These are phyloP conservation scores for Endoconidiophora laricicola DNA, from an alignment of 2,329 filamentous ascomycete genomes.

Conservation along the genomic window DNA sequence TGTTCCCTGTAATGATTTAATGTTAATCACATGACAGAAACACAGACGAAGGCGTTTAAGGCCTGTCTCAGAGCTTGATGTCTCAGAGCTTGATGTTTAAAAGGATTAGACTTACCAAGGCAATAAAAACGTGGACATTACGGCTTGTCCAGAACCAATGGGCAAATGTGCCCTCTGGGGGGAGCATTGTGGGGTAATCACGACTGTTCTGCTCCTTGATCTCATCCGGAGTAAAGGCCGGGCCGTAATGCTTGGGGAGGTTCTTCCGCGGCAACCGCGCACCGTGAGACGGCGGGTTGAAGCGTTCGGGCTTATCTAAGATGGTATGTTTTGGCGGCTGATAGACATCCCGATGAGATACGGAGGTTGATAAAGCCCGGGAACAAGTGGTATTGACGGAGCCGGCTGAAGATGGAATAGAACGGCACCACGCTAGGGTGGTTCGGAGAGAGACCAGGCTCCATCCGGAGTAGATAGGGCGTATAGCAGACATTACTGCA, in stretches of 20 bases:
- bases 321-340: conserved; percentile 40
- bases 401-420: neutral
- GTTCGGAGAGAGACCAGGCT: neutral
- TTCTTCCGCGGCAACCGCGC: conserved; percentile 43
- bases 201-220: conserved; percentile 46
- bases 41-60: conserved; percentile 1
- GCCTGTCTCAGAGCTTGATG: neutral
- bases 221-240: conserved; percentile 50
- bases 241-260: conserved; percentile 56
- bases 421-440: neutral
- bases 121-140: conserved; percentile 64
- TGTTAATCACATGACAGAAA: no score
- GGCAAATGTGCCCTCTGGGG: conserved; percentile 63
- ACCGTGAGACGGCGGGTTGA: conserved; percentile 83
- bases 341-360: conserved; percentile 4
- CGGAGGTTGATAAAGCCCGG: neutral
- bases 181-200: conserved; percentile 80
- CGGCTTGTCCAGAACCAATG: conserved; percentile 71
- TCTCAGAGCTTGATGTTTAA: neutral
- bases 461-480: neutral
- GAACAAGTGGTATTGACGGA: neutral
- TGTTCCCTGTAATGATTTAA: conserved; percentile 33
- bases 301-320: conserved; percentile 74
- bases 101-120: conserved; percentile 44
- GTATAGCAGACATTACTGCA: neutral